These are phyloP conservation scores for Penicillium mononematosum DNA, from an alignment of 495 filamentous ascomycete species.

Conservation along the genomic window DNA sequence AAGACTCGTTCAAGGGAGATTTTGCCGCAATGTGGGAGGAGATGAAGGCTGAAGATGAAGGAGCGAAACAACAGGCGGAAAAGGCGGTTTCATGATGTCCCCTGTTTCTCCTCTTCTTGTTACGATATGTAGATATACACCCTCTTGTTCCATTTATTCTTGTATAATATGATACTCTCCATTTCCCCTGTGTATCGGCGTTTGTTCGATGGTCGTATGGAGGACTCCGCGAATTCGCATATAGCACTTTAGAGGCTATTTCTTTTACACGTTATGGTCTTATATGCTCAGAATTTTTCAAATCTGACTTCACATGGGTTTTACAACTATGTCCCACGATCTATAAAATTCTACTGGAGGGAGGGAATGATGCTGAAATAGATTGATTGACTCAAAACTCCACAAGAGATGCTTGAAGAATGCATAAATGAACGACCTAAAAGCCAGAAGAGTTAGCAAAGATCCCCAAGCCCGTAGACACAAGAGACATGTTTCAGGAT, in stretches of 20 bases:
- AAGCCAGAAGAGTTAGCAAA: neutral
- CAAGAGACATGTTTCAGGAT: neutral
- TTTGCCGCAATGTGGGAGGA: slow-evolving; percentile 57
- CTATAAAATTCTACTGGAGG: neutral
- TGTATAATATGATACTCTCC: slow-evolving; percentile 12
- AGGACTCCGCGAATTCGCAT: neutral
- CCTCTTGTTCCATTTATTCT: neutral
- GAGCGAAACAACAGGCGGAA: slow-evolving; percentile 12
- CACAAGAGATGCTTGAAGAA: neutral
- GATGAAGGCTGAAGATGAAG: slow-evolving; percentile 49
- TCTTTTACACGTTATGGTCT: neutral
- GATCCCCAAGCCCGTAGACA: neutral
- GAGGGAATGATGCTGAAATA: neutral
- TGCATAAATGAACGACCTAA: neutral
- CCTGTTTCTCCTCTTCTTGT: slow-evolving; percentile 5
- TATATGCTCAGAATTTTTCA: neutral
- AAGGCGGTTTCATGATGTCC: slow-evolving; percentile 17
- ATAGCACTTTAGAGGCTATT: neutral
- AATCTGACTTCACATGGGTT: neutral
- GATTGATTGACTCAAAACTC: neutral
- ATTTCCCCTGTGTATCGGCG: neutral
- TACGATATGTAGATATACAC: slow-evolving; percentile 19
- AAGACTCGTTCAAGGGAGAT: slow-evolving; percentile 56
- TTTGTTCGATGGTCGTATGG: neutral
- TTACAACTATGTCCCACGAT: neutral